These are phyloP conservation scores for Leishmania turanica DNA, from an alignment of 208 protist species.

Conservation along the genomic window DNA sequence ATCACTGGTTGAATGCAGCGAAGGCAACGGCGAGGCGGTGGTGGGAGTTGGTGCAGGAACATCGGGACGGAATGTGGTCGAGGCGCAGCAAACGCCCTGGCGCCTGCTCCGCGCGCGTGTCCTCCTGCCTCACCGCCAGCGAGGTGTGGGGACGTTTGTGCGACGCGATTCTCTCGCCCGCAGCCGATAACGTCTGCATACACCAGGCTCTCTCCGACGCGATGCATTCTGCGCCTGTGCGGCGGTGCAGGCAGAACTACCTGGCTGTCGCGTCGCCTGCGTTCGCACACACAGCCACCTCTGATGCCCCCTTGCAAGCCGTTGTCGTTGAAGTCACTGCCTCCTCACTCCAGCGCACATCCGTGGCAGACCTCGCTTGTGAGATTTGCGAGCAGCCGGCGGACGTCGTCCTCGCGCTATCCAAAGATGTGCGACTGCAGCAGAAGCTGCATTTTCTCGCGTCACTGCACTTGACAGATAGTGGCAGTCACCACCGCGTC, in stretches of 20 bases:
- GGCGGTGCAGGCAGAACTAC: slow-evolving; percentile 16
- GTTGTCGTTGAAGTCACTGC: slow-evolving; percentile 21
- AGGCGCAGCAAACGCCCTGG: background rate
- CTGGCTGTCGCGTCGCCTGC: background rate
- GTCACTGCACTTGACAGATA: slow-evolving; percentile 28
- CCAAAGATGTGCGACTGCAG: slow-evolving; percentile 3
- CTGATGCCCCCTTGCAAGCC: background rate
- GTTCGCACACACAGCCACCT: background rate
- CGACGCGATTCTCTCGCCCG: slow-evolving; percentile 3
- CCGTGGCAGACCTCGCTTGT: slow-evolving; percentile 27
- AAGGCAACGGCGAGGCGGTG: background rate
- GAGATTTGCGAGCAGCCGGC: slow-evolving; percentile 28
- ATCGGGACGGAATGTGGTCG: too few species aligned
- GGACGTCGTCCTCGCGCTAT: slow-evolving; percentile 27
- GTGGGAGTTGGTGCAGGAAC: background rate
- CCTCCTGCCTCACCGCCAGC: slow-evolving; percentile 18
- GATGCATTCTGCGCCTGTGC: slow-evolving; percentile 12
- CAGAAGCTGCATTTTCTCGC: slow-evolving; percentile 32
- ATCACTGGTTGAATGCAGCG: background rate
- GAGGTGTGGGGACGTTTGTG: slow-evolving; percentile 28
- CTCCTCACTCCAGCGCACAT: slow-evolving; percentile 16
- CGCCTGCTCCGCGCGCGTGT: background rate
- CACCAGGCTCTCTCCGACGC: background rate
- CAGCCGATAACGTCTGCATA: background rate
- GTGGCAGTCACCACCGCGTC: slow-evolving; percentile 23